Base-by-base conservation (phyloP, 2,329 filamentous ascomycete species). In the Pseudocercospora vitis region DNA sequence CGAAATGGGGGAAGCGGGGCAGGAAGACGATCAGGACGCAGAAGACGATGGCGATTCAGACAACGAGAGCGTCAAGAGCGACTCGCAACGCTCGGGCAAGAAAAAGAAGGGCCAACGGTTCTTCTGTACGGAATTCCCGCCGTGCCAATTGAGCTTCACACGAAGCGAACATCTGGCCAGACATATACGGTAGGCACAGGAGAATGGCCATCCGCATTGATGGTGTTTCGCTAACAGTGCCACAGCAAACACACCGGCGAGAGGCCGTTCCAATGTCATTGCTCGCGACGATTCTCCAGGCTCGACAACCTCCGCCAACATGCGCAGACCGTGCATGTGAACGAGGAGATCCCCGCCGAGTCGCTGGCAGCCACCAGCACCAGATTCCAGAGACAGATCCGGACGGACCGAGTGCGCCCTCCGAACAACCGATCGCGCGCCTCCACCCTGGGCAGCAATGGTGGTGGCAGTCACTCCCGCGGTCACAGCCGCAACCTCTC, bases 101-200 rank as follows among this genome's bases (percentile, higher is more conserved):
- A 97, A 96, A 81, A 96, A 96, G 76, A 96, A 96, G 73, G 90
- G 91, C 0, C 91, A 96, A 71, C 84, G 90, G 40, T 99, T 99
- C 73, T 96, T 92, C 73, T 99, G 94, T 74, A 95, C 88, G 3
- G 91, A 96, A 26, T 97, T 90, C 64, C 92, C 92, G 21, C 91
- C 91, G 3, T 99, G 94, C 73, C 91, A 87, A 66, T 73, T 99
- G 53, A 96, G 91, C 72, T 99, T 99, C 69, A 97, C 94, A 0
- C 80, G 94, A 58, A 97, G 92, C 68, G 94, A 99, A 70, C 94
- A 99, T 76, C 73, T 99, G 56, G 92, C 92, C 12, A 83, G 94
- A 48, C 94, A 99, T 68, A 97, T 99, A 64, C 84, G 91, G 86
- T 91, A 80, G 59, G 76, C 46, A 4, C n/a, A n/a, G n/a, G n/a